Evolutionary conservation across 106 monocot species (phyloP).

Genomic region (Posidonia australis): DNA sequence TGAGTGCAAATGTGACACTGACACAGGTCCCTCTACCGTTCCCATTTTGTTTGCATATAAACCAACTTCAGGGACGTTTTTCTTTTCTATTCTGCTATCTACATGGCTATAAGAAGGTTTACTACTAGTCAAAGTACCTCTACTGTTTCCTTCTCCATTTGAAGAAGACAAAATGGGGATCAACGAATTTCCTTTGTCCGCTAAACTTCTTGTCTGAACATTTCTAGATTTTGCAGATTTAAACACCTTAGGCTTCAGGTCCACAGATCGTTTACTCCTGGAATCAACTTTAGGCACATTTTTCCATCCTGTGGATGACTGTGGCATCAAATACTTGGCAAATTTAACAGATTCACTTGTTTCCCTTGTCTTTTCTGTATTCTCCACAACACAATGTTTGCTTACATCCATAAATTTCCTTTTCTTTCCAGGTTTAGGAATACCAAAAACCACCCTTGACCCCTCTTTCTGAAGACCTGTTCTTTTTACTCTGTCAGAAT

Average conservation of each 20-base stretch:
- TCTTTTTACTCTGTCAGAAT: constrained; percentile 30
- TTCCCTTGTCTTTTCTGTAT: constrained; percentile 35
- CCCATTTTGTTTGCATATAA: constrained; percentile 10
- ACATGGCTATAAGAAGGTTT: constrained; percentile 18
- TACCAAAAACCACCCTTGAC: constrained; percentile 75
- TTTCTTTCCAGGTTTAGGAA: constrained; percentile 93
- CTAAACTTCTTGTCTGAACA: constrained; percentile 16
- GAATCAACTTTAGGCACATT: constrained; percentile 36
- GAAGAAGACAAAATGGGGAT: constrained; percentile 4
- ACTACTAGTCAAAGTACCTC: constrained; percentile 9
- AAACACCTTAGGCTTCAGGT: constrained; percentile 24
- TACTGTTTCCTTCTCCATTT: constrained; percentile 18
- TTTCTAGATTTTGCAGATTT: constrained; percentile 40
- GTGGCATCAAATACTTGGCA: constrained; percentile 60
- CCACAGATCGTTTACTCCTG: constrained; percentile 29
- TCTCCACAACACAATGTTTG: constrained; percentile 70
- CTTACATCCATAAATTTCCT: constrained; percentile 98
- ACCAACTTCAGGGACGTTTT: constrained; percentile 11
- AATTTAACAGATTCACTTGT: constrained; percentile 33
- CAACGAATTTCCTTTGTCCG: constrained; percentile 29
- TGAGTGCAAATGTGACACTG: constrained; percentile 21
- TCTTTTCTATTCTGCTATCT: constrained; percentile 22
- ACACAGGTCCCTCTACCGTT: constrained; percentile 4
- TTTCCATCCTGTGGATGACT: constrained; percentile 34
- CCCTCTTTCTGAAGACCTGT: constrained; percentile 67